phyloP scores from a whole-genome alignment of 2,329 filamentous ascomycete species.

The Periconia sp. region DNA sequence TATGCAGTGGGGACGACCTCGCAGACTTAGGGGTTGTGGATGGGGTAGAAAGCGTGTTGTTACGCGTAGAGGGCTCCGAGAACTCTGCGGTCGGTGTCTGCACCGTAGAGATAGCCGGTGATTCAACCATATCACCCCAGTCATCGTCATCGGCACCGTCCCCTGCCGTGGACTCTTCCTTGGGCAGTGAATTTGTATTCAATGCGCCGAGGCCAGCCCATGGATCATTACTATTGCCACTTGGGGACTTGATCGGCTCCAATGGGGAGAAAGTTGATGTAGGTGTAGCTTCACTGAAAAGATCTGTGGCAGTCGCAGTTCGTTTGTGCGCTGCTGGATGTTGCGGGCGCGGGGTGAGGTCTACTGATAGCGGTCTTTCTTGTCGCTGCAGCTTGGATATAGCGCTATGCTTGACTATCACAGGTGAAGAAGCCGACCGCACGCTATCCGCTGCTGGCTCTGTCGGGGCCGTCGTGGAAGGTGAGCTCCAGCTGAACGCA shows the following conservation, averaged over 20 bases:
- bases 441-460: constrained; percentile 26
- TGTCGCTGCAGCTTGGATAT: constrained; percentile 23
- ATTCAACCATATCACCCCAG: constrained; percentile 50
- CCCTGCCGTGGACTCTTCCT: constrained; percentile 11
- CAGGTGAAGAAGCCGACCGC: constrained; percentile 24
- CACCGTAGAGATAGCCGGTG: constrained; percentile 31
- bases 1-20: constrained; percentile 12
- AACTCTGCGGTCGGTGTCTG: constrained; percentile 16
- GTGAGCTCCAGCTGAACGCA: constrained; percentile 45
- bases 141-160: constrained; percentile 45
- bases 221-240: constrained; percentile 12
- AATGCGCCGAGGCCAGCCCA: constrained; percentile 21
- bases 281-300: background rate
- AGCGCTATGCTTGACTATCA: constrained; percentile 18
- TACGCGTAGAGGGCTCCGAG: constrained; percentile 12
- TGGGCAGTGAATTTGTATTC: constrained; percentile 16
- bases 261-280: background rate
- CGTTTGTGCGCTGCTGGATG: constrained; percentile 19
- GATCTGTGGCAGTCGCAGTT: constrained; percentile 14
- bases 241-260: constrained; percentile 1
- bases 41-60: constrained; percentile 16
- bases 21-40: constrained; percentile 17
- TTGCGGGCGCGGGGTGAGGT: constrained; percentile 18
- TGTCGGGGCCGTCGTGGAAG: constrained; percentile 21
- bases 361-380: constrained; percentile 26